Base-by-base conservation (phyloP, 495 filamentous ascomycete species). In the Talaromyces borbonicus region DNA sequence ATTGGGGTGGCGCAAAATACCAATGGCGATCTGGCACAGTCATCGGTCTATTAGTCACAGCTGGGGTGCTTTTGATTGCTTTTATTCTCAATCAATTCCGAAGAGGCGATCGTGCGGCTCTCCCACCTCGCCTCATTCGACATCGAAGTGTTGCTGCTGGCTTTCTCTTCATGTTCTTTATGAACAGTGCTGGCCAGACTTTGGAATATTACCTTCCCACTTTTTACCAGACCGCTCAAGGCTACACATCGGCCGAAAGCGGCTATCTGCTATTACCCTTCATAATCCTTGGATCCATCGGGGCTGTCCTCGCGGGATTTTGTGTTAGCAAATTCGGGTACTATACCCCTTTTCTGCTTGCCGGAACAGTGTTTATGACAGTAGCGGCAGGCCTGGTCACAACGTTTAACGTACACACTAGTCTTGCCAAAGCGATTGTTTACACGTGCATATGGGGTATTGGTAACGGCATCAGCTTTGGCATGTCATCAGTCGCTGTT, bases 211-310 rank as follows among this genome's bases (percentile, higher is more conserved):
- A 75, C 49, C 56, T 87, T 2, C 83, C 83, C 0, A 67, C 87
- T 27, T 90, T 81, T 81, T 87, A 90, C 62, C 86, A 92, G 63
- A 79, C 78, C 9, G 79, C 69, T 27, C 61, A 58, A 15, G 49
- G 37, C 35, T 58, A 52, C 4, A 55, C 22, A 20, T 60, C 69
- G 0, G 48, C 60, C 7, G 47, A 60, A 22, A 67, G 63, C 0
- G 69, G 63, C 1, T 58, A 69, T 26, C 56, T 56, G 26, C 62
- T 44, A 15, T 53, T 71, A 4, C 68, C 69, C 6, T 56, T 74
- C 49, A 58, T 79, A 24, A 59, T 78, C 0, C 46, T 62, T 5
- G 51, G 72, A 8, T 70, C 74, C 15, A 30, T 74, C 38, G 54
- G 61, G 19, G 60, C 62, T 24, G 60, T 77, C 27, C 22, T 61